Evolutionary conservation across 768 basidiomycete genomes (phyloP).

Genomic region (Naganishia vishniacii): DNA sequence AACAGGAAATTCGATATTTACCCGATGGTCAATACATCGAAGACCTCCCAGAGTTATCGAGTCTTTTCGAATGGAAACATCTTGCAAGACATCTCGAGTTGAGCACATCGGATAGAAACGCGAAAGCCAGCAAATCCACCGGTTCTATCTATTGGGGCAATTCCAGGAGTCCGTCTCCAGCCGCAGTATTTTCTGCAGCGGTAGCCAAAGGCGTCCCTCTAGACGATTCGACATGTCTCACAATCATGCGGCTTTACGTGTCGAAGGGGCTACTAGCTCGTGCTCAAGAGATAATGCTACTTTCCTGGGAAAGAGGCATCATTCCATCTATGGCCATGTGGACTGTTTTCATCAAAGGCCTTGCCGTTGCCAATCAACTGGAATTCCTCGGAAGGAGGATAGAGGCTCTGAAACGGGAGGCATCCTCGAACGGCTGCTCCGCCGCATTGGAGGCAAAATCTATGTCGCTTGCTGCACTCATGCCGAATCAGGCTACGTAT

Average conservation of each 20-base stretch:
- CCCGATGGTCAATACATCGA: neutral
- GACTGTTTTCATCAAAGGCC: conserved; percentile 6
- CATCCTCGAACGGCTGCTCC: neutral
- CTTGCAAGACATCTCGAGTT: neutral
- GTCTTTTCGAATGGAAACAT: neutral
- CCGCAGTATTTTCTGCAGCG: neutral
- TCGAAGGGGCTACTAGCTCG: neutral
- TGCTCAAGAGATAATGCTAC: conserved; percentile 3
- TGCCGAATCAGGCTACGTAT: conserved; percentile 8
- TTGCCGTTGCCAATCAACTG: neutral
- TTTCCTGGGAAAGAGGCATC: conserved; percentile 13
- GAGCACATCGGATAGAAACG: neutral
- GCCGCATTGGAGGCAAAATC: conserved; percentile 1
- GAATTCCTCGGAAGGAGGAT: neutral
- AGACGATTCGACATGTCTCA: neutral
- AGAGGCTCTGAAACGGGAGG: neutral
- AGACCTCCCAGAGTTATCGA: neutral
- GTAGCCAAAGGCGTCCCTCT: conserved; percentile 6
- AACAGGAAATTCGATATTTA: conserved; percentile 1
- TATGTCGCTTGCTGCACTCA: conserved; percentile 9
- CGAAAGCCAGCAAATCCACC: neutral
- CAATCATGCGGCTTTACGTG: neutral
- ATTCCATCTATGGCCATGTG: conserved; percentile 19
- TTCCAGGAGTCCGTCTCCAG: neutral
- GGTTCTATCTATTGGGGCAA: neutral